phyloP scores from a whole-genome alignment of 768 basidiomycete species.

The Suillus brevipes region DNA sequence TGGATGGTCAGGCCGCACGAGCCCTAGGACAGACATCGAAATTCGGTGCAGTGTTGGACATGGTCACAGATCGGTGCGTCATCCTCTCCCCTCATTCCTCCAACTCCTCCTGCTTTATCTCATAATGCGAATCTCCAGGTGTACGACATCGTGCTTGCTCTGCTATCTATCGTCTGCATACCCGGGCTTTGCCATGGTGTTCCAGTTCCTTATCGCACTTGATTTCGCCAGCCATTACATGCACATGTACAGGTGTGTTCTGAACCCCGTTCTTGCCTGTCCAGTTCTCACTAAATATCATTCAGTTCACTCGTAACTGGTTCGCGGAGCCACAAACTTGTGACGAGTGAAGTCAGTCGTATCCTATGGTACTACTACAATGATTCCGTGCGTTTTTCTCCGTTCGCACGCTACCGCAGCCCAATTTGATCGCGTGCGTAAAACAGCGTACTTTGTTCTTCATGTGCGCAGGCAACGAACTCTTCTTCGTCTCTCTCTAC shows the following conservation, averaged over 20 bases:
- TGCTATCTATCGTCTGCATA: constrained; percentile 93
- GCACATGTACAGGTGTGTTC: constrained; percentile 96
- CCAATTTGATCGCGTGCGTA: not conserved
- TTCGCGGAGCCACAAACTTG: constrained; percentile 88
- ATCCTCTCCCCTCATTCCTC: not conserved
- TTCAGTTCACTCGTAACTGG: constrained; percentile 91
- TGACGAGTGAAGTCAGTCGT: constrained; percentile 88
- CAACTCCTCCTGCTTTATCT: not conserved
- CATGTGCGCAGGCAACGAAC: constrained; percentile 93
- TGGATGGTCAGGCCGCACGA: constrained; percentile 92
- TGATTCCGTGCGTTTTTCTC: constrained; percentile 64
- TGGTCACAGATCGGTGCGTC: constrained; percentile 95
- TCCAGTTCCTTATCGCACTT: constrained; percentile 94
- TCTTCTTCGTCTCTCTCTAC: constrained; percentile 94
- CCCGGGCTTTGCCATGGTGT: constrained; percentile 77
- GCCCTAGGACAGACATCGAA: constrained; percentile 88
- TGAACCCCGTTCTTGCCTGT: not conserved
- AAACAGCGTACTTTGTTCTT: constrained; percentile 80
- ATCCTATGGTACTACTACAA: constrained; percentile 95
- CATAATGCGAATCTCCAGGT: constrained; percentile 49
- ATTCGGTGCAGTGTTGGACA: constrained; percentile 97
- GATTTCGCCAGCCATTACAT: constrained; percentile 99
- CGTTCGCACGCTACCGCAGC: not conserved
- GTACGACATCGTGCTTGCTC: constrained; percentile 92
- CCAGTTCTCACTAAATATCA: not conserved